Evolutionary conservation across 2,329 filamentous ascomycete genomes (phyloP), one percentile per base, ranked within the genome.

Genomic region (Fragosphaeria purpurea): DNA sequence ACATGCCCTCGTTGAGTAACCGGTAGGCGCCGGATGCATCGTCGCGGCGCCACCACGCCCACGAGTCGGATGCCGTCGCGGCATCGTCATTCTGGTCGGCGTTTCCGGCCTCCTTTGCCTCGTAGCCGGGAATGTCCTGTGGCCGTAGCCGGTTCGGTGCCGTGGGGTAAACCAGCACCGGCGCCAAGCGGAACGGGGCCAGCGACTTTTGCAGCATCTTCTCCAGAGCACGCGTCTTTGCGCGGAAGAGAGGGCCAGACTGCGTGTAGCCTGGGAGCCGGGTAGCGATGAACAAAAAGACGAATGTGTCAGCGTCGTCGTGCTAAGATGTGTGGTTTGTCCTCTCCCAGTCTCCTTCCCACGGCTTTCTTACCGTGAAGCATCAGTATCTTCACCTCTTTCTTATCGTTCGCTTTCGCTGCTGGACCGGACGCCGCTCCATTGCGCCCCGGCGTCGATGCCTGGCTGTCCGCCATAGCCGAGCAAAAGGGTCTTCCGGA

Each of bases 181-280:
- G 75, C 49, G 64, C 73, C 59, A 79, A 64, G 58, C 72, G 70
- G 50, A 77, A 68, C 43, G 82, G 76, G 2, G 76, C 67, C 56
- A 96, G 85, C 33, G 80, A 70, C 63, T 95, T 95, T 54, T 73
- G 67, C 51, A 96, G 77, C 49, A 83, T 73, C 67, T 96, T 95
- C 60, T 89, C 81, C 1, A 96, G 74, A 9, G 88, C 88, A 65
- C 88, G 86, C 44, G 88, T 94, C 71, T 96, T 96, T 65, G 84
- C 79, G 64, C 81, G 84, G 77, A 96, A 96, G 56, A 89, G 73
- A 4, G 83, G 68, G 4, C 90, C 89, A 33, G 87, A 94, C 73
- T 97, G 91, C 7, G 91, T 95, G 77, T 83, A 96, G 67, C 91
- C 86, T 83, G 51, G 9, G 39, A 43, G 22, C 22, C 22, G 22